A percentile compares a stretch with the other conserved stretches of the same genome.
phyloP scores from a whole-genome alignment of 306 rosid genomes.

The Styphnolobium japonicum region DNA sequence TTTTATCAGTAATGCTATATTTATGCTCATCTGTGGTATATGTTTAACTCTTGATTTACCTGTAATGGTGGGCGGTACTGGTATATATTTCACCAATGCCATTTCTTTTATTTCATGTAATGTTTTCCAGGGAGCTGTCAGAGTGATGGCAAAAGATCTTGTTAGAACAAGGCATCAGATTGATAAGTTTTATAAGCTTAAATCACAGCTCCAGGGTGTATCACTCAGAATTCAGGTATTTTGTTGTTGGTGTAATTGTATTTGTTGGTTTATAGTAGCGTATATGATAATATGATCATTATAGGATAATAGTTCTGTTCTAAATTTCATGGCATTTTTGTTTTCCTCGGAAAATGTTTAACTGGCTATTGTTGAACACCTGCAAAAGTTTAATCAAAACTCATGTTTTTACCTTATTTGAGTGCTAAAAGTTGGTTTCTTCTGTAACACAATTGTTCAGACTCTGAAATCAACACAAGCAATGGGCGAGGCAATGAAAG shows the following conservation, averaged over 20 bases:
- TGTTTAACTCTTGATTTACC: neutral
- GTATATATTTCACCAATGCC: neutral
- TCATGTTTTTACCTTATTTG: neutral
- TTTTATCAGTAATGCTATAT: neutral
- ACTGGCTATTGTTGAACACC: neutral
- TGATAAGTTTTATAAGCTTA: slow-evolving; percentile 85
- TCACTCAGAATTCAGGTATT: slow-evolving; percentile 84
- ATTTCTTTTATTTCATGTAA: slow-evolving; percentile 16
- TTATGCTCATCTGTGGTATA: neutral
- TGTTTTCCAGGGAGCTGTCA: slow-evolving; percentile 80
- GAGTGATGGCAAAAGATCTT: slow-evolving; percentile 90
- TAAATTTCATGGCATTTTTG: neutral
- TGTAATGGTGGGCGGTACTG: neutral
- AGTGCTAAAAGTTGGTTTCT: neutral
- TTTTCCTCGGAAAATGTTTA: neutral
- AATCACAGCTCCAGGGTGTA: slow-evolving; percentile 93
- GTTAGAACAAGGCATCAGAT: slow-evolving; percentile 89
- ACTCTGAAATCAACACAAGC: slow-evolving; percentile 95
- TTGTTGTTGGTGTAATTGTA: neutral
- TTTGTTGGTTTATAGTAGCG: neutral
- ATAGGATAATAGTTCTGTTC: neutral
- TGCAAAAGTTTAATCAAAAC: neutral
- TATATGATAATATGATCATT: neutral
- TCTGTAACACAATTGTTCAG: slow-evolving; percentile 30
- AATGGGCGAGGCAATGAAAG: slow-evolving; percentile 99